Evolutionary conservation across 2,329 filamentous ascomycete genomes (phyloP), one percentile per base, ranked within the genome.

Genomic region (Rugonectria rugulosa): DNA sequence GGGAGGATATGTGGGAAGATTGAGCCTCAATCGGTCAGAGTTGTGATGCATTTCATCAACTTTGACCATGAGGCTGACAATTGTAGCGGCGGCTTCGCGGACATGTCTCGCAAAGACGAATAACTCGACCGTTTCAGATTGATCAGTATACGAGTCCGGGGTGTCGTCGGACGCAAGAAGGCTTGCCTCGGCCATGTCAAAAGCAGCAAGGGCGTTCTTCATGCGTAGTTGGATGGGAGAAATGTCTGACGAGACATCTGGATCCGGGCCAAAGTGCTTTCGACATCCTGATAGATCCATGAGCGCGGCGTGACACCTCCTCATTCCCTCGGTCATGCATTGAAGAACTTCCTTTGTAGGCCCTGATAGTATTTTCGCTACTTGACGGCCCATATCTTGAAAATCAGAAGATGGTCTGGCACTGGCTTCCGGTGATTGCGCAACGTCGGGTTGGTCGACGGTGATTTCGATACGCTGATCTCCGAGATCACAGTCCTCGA

Each of bases 71-170:
- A 85, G 73, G 20, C 68, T 72, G 62, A 81, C 77, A 5, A 84
- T 73, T 1, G 75, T 74, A 3, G 73, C 73, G 6, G 82, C 79
- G 1, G 80, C 74, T 69, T 84, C 81, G 31, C 82, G 77, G 26
- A 83, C 75, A 19, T 81, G 80, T 43, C 82, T 79, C 3, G 82
- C 78, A 56, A 83, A 85, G 1, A 85, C 74, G 49, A 86, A 82
- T 11, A 83, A 69, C 56, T 79, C 76, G 6, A 85, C 77, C 1
- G 82, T 75, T 47, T 83, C 79, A 2, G 77, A 75, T 31, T 80
- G 77, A 27, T 79, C 69, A 4, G 78, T 74, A 40, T 80, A 81
- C 1, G 75, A 76, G 14, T 74, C 72, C 6, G 79, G 76, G 1
- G 83, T 69, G 4, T 73, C 68, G 4, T 76, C 74, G 24, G 80